Conservation (phyloP, 306 rosid genomes). For the Quillaja saponaria region DNA sequence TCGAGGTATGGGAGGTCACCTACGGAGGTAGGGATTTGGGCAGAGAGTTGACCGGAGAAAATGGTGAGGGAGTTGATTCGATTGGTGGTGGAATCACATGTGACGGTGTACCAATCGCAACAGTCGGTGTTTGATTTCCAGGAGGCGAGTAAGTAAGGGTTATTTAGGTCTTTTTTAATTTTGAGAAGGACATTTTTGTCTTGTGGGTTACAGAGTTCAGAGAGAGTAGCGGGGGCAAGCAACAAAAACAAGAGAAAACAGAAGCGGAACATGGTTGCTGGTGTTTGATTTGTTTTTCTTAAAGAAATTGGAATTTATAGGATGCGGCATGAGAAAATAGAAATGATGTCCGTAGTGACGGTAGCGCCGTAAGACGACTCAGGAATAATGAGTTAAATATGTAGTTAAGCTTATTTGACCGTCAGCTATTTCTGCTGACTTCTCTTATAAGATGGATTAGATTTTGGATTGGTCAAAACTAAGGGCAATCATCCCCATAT, state of each 20-base stretch:
- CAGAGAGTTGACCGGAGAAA: slow-evolving; percentile 24
- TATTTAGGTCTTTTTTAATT: slow-evolving; percentile 48
- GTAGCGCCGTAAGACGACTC: no score
- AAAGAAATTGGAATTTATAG: no score
- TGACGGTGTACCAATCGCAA: slow-evolving; percentile 47
- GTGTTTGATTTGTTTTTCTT: no score
- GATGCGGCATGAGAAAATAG: no score
- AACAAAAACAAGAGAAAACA: slow-evolving; percentile 15
- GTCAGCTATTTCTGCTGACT: no score
- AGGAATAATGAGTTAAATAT: no score
- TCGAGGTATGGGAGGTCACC: slow-evolving; percentile 49
- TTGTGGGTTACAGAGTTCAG: slow-evolving; percentile 48
- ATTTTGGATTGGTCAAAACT: no score
- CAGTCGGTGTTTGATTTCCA: slow-evolving; percentile 53
- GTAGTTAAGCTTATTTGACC: no score
- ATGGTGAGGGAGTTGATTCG: slow-evolving; percentile 42
- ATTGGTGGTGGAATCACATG: slow-evolving; percentile 36
- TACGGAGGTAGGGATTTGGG: slow-evolving; percentile 50
- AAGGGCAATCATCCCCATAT: no score
- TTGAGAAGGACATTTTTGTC: slow-evolving; percentile 55
- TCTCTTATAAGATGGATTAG: no score
- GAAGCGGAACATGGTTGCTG: slow-evolving; percentile 11
- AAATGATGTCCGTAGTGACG: no score
- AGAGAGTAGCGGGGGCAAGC: slow-evolving; percentile 26
- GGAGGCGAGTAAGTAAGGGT: slow-evolving; percentile 48